Conservation (phyloP, 129 eudicot genomes). For the Silybum marianum region DNA sequence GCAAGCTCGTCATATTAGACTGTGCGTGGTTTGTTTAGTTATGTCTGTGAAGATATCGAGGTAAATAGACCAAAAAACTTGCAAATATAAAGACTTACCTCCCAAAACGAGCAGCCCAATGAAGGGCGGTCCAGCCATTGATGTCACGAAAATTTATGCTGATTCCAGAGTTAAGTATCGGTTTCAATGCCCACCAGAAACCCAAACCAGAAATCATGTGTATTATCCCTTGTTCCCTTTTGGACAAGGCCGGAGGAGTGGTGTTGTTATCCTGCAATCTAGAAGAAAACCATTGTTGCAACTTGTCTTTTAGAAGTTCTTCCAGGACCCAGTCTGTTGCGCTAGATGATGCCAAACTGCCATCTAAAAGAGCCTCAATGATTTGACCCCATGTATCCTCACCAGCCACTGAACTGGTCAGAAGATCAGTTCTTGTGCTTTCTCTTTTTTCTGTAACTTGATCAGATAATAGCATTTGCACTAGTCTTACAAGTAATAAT, state of each 20-base stretch:
- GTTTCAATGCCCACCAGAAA: constrained; percentile 87
- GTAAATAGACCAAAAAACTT: constrained; percentile 1
- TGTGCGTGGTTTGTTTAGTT: not conserved
- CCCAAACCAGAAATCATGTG: constrained; percentile 96
- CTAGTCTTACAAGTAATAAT: constrained; percentile 66
- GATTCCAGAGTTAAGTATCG: constrained; percentile 72
- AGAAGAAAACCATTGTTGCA: constrained; percentile 72
- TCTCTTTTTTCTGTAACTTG: constrained; percentile 34
- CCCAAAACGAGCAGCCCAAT: constrained; percentile 98
- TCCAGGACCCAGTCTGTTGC: constrained; percentile 76
- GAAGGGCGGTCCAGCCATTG: constrained; percentile 96
- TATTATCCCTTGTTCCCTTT: constrained; percentile 90
- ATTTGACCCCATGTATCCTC: constrained; percentile 74
- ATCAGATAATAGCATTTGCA: constrained; percentile 60
- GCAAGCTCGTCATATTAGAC: no score
- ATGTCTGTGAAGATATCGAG: not conserved
- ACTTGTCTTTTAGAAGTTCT: constrained; percentile 83
- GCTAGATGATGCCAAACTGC: constrained; percentile 42
- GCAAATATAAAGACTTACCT: constrained; percentile 47
- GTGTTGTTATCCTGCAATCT: constrained; percentile 29
- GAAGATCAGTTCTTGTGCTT: constrained; percentile 30
- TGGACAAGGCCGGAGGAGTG: constrained; percentile 45
- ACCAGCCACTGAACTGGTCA: constrained; percentile 41
- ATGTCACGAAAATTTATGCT: constrained; percentile 75
- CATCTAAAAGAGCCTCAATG: constrained; percentile 56